Conservation (phyloP, 805 yeast genomes). For the Cyberlindnera bimundalis region DNA sequence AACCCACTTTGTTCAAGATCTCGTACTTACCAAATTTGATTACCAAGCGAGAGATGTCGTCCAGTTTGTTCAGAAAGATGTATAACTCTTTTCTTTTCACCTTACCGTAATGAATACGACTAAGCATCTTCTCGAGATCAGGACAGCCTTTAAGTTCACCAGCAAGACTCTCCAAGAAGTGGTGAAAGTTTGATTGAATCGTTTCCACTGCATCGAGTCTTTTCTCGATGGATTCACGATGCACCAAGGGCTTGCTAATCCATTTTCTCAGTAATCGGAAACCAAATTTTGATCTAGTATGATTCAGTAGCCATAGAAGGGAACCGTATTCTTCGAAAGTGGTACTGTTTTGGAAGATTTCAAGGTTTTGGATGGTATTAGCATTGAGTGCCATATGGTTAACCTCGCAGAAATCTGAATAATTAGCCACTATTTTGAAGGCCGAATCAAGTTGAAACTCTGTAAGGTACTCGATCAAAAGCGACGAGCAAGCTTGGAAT, state of each 20-base stretch:
- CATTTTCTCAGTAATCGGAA: constrained; percentile 62
- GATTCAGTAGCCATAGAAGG: constrained; percentile 74
- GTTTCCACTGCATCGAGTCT: constrained; percentile 61
- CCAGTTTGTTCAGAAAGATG: constrained; percentile 42
- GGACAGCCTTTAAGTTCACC: constrained; percentile 36
- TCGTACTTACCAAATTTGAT: constrained; percentile 28
- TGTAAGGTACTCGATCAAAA: constrained; percentile 50
- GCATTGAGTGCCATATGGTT: constrained; percentile 56
- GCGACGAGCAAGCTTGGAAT: constrained; percentile 38
- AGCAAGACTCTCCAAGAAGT: constrained; percentile 36
- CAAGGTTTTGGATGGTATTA: constrained; percentile 66
- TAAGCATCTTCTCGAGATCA: constrained; percentile 58
- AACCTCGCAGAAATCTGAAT: constrained; percentile 45
- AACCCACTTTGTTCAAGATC: constrained; percentile 24
- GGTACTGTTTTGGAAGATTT: constrained; percentile 67
- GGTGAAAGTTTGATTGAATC: constrained; percentile 37
- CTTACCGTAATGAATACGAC: constrained; percentile 56
- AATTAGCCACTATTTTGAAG: constrained; percentile 50
- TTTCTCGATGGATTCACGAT: constrained; percentile 49
- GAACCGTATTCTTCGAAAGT: constrained; percentile 61
- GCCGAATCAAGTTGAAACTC: constrained; percentile 62
- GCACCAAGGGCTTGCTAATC: constrained; percentile 69
- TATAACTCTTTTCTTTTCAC: constrained; percentile 60
- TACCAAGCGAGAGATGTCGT: constrained; percentile 31
- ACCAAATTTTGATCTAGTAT: constrained; percentile 78